These are phyloP conservation scores for Ascochyta clinopodiicola DNA, from an alignment of 2,329 filamentous ascomycete genomes.

Conservation along the genomic window DNA sequence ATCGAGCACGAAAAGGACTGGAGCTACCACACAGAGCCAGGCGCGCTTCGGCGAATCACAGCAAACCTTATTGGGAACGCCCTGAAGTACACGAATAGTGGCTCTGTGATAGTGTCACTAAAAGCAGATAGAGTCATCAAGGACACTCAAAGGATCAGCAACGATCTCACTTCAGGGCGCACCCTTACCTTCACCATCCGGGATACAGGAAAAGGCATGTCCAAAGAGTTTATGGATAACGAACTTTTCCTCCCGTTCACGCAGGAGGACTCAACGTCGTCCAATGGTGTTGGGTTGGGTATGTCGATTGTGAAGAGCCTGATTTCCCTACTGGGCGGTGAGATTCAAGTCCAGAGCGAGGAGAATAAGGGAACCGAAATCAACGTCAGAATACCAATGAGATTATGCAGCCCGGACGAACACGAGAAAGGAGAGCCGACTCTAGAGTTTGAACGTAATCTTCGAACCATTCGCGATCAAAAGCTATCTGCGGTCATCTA, in stretches of 20 bases:
- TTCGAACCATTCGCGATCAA: conserved; percentile 1
- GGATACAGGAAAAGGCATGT: conserved; percentile 33
- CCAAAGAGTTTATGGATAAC: conserved; percentile 22
- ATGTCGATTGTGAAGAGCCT: conserved; percentile 31
- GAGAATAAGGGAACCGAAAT: conserved; percentile 5
- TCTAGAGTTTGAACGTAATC: not conserved
- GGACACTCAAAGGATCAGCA: not conserved
- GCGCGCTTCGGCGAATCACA: conserved; percentile 24
- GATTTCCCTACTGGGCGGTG: conserved; percentile 22
- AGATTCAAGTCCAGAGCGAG: conserved; percentile 22
- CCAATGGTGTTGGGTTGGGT: conserved; percentile 27
- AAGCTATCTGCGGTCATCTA: conserved; percentile 9
- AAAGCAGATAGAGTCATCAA: not conserved
- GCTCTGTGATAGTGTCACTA: conserved; percentile 6
- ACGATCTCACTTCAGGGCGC: not conserved
- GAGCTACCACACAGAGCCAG: conserved; percentile 15
- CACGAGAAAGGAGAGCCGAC: not conserved
- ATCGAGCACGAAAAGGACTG: conserved; percentile 9
- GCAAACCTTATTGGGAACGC: conserved; percentile 33
- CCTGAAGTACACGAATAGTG: conserved; percentile 26
- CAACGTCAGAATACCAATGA: conserved; percentile 6
- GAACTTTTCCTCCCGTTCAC: conserved; percentile 28
- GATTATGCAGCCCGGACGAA: not conserved
- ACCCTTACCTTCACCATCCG: conserved; percentile 34
- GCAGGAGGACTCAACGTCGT: conserved; percentile 26